Evolutionary conservation across 768 basidiomycete species (phyloP).

Genomic region (Auricularia heimuer): DNA sequence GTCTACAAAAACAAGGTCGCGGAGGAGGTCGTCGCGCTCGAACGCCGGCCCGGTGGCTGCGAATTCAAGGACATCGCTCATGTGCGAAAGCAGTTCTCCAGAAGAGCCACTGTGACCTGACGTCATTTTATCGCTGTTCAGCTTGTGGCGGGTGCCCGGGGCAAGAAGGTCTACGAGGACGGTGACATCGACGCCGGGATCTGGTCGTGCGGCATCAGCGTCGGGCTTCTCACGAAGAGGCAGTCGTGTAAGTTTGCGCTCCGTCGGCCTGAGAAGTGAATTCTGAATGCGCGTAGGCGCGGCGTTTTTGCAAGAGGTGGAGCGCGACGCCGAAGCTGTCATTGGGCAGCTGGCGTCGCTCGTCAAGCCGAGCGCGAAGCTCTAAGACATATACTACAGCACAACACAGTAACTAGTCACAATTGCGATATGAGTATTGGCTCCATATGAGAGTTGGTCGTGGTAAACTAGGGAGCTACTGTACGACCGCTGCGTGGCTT

Average conservation of each 20-base stretch:
- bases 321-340: too few relatives aligned
- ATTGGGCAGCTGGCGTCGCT: too few relatives aligned
- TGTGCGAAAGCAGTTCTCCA: neutral
- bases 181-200: slow-evolving; percentile 85
- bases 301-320: too few relatives aligned
- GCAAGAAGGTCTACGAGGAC: slow-evolving; percentile 65
- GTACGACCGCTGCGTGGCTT: too few relatives aligned
- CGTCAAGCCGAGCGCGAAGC: too few relatives aligned
- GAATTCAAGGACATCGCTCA: slow-evolving; percentile 80
- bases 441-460: too few relatives aligned
- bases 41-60: slow-evolving; percentile 70
- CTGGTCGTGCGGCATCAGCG: slow-evolving; percentile 59
- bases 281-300: slow-evolving; percentile 15
- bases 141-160: slow-evolving; percentile 61
- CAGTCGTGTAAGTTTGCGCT: neutral
- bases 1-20: slow-evolving; percentile 82
- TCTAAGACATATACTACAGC: too few relatives aligned
- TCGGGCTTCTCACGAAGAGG: slow-evolving; percentile 37
- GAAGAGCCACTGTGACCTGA: neutral
- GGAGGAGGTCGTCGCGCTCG: slow-evolving; percentile 74
- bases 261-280: slow-evolving; percentile 12
- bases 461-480: too few relatives aligned
- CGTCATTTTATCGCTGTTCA: neutral
- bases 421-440: too few relatives aligned
- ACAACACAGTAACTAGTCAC: too few relatives aligned